Conservation (phyloP, 2,329 filamentous ascomycete genomes). For the Ophiognomonia clavigignenti-juglandacearum region DNA sequence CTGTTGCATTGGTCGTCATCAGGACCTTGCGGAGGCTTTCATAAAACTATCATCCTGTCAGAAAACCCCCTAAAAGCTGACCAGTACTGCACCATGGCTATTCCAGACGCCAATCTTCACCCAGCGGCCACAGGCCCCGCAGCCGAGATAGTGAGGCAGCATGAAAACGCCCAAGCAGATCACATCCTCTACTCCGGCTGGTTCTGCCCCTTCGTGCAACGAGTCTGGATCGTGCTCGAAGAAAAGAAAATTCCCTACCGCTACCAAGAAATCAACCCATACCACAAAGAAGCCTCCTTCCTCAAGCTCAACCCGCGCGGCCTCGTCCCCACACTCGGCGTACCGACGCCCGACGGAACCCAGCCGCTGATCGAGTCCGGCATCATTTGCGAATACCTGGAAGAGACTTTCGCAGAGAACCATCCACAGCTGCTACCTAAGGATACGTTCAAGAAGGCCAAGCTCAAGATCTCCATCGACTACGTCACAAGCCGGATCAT, state of each 20-base stretch:
- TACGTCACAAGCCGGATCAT: constrained; percentile 63
- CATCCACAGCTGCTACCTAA: constrained; percentile 49
- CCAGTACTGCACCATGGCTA: constrained; percentile 33
- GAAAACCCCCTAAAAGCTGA: too few species aligned
- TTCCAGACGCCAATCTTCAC: constrained; percentile 29
- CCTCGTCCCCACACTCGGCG: constrained; percentile 63
- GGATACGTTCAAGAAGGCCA: constrained; percentile 58
- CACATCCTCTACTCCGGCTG: constrained; percentile 57
- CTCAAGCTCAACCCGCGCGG: constrained; percentile 67
- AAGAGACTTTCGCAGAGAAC: constrained; percentile 63
- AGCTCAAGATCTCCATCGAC: constrained; percentile 66
- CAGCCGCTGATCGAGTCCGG: constrained; percentile 64
- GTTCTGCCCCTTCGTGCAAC: constrained; percentile 66
- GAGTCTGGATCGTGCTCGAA: constrained; percentile 64
- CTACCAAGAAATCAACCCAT: constrained; percentile 71
- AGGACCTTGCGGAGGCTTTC: too few species aligned
- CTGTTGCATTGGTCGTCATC: too few species aligned
- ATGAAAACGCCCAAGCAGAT: constrained; percentile 30
- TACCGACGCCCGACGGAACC: constrained; percentile 26
- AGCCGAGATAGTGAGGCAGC: constrained; percentile 32
- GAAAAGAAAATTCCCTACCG: constrained; percentile 68
- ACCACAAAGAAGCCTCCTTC: constrained; percentile 63
- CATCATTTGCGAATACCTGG: constrained; percentile 68
- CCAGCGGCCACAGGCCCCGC: constrained; percentile 45
- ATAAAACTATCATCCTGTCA: too few species aligned